Conservation (phyloP, 1,284 basidiomycete species). For the Pseudozyma flocculosa region DNA sequence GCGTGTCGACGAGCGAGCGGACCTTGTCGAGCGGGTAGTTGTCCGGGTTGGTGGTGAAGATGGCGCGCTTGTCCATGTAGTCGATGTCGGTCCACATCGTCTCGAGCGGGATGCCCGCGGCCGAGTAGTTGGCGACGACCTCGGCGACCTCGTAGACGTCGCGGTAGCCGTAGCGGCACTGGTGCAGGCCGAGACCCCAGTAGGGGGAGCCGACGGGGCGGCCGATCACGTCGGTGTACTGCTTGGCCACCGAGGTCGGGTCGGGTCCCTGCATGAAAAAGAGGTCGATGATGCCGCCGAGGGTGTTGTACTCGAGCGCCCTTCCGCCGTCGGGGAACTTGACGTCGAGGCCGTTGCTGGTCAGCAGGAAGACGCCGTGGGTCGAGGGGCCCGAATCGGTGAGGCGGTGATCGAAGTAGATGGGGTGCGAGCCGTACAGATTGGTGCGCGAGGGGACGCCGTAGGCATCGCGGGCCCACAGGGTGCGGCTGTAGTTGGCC, state of each 20-base stretch:
- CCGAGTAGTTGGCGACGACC: slow-evolving; percentile 28
- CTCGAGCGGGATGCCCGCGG: slow-evolving; percentile 66
- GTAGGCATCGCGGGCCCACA: slow-evolving; percentile 60
- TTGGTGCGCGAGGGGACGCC: slow-evolving; percentile 28
- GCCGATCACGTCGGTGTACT: slow-evolving; percentile 43
- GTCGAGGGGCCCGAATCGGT: slow-evolving; percentile 54
- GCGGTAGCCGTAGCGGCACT: slow-evolving; percentile 44
- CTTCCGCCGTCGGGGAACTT: slow-evolving; percentile 14
- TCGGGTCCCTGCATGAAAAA: slow-evolving; percentile 37
- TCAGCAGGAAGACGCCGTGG: slow-evolving; percentile 32
- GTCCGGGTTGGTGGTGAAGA: slow-evolving; percentile 71
- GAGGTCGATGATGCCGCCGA: slow-evolving; percentile 45
- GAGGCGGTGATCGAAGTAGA: slow-evolving; percentile 70
- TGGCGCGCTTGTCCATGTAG: slow-evolving; percentile 65
- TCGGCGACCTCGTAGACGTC: slow-evolving; percentile 30
- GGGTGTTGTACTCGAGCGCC: slow-evolving; percentile 41
- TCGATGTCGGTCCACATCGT: slow-evolving; percentile 81
- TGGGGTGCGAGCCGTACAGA: slow-evolving; percentile 71
- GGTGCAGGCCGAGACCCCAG: slow-evolving; percentile 46
- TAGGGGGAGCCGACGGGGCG: slow-evolving; percentile 30
- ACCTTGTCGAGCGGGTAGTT: slow-evolving; percentile 67
- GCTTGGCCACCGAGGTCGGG: slow-evolving; percentile 31
- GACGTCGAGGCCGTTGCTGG: slow-evolving; percentile 43
- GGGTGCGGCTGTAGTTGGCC: slow-evolving; percentile 53
- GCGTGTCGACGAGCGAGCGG: slow-evolving; percentile 65